phyloP scores from a whole-genome alignment of 2,329 filamentous ascomycete genomes.

The Calonectria hongkongensis region DNA sequence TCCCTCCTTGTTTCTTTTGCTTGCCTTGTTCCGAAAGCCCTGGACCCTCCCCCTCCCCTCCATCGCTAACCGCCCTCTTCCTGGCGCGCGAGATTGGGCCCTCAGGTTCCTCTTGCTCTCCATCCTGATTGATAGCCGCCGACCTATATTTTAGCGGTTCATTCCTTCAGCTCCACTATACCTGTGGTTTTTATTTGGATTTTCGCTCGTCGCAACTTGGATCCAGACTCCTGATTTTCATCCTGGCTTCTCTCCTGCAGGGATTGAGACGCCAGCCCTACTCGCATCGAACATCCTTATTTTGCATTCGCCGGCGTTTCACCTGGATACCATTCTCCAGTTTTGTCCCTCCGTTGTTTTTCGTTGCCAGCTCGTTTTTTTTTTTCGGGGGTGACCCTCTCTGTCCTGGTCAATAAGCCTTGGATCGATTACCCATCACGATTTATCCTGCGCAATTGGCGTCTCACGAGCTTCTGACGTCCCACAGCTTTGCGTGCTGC shows the following conservation, averaged over 20 bases:
- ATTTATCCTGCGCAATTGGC: constrained; percentile 12
- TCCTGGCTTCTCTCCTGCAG: constrained; percentile 43
- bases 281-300: constrained; percentile 20
- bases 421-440: constrained; percentile 1
- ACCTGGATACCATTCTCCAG: constrained; percentile 37
- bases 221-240: constrained; percentile 42
- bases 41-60: constrained; percentile 5
- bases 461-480: constrained; percentile 13
- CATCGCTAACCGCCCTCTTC: constrained; percentile 10
- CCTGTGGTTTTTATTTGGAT: constrained; percentile 31
- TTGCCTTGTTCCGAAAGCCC: neutral
- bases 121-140: constrained; percentile 12
- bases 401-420: neutral
- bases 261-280: constrained; percentile 41
- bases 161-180: constrained; percentile 28
- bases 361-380: constrained; percentile 8
- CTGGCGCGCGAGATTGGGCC: constrained; percentile 12
- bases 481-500: constrained; percentile 16
- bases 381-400: neutral
- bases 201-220: constrained; percentile 32
- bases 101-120: constrained; percentile 1
- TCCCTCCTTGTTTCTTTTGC: neutral
- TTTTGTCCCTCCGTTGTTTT: constrained; percentile 27
- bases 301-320: constrained; percentile 26
- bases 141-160: constrained; percentile 8